These are phyloP conservation scores for Beauveria caledonica DNA, from an alignment of 2,329 filamentous ascomycete species.

Conservation along the genomic window DNA sequence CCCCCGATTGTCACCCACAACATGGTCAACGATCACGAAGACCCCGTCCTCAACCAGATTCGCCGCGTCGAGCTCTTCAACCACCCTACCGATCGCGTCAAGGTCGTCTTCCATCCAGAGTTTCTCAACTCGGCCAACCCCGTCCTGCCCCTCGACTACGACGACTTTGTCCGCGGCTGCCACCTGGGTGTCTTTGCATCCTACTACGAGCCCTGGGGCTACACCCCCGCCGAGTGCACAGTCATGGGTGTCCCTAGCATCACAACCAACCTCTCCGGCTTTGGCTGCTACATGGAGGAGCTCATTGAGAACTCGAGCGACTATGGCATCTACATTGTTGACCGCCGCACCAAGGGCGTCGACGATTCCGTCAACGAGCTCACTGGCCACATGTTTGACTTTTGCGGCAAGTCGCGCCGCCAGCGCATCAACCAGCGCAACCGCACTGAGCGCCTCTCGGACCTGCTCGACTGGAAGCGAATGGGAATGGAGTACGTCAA, in stretches of 20 bases:
- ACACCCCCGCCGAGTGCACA: constrained; percentile 95
- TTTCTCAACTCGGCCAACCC: constrained; percentile 95
- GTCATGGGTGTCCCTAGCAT: constrained; percentile 99
- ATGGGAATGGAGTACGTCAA: constrained; percentile 99
- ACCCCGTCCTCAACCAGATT: constrained; percentile 92
- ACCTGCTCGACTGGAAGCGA: constrained; percentile 95
- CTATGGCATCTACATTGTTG: constrained; percentile 98
- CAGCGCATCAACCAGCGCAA: constrained; percentile 99
- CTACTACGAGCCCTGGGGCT: constrained; percentile 99
- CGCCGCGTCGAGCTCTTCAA: constrained; percentile 96
- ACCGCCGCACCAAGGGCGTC: constrained; percentile 87
- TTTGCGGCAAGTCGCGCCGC: constrained; percentile 82
- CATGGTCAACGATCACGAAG: constrained; percentile 90
- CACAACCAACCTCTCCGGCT: constrained; percentile 94
- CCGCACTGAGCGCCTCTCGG: constrained; percentile 87
- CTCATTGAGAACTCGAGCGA: constrained; percentile 96
- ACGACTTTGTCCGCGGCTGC: constrained; percentile 95
- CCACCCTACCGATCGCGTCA: constrained; percentile 87
- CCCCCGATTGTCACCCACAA: constrained; percentile 98
- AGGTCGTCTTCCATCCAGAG: constrained; percentile 96
- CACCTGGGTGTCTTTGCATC: constrained; percentile 94
- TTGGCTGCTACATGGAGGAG: constrained; percentile 99
- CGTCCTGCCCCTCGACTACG: constrained; percentile 90
- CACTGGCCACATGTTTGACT: constrained; percentile 81
- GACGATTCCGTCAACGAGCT: constrained; percentile 97